phyloP scores from a whole-genome alignment of 805 yeast genomes.

The Cephaloascus fragrans region DNA sequence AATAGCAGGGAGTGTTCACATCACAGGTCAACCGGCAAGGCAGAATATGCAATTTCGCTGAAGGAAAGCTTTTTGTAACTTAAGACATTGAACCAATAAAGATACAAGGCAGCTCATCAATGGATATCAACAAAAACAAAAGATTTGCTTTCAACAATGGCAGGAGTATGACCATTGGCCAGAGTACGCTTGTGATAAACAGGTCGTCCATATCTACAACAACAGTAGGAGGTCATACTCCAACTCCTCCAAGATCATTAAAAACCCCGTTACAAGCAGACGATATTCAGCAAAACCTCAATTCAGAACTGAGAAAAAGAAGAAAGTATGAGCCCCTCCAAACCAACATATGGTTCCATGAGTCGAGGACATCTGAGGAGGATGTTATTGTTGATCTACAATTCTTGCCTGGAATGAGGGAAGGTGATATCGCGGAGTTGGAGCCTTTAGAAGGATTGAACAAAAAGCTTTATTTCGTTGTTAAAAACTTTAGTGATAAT shows the following conservation, averaged over 20 bases:
- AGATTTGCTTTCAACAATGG: too few relatives aligned
- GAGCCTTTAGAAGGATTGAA: constrained; percentile 29
- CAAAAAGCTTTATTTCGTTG: constrained; percentile 33
- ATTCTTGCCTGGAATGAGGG: constrained; percentile 50
- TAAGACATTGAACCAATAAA: too few relatives aligned
- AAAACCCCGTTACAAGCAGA: not conserved
- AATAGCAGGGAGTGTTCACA: too few relatives aligned
- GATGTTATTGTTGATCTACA: constrained; percentile 55
- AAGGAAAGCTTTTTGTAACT: too few relatives aligned
- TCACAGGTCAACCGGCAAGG: too few relatives aligned
- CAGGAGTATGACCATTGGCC: not conserved
- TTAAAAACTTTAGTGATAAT: constrained; percentile 21
- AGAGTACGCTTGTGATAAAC: not conserved
- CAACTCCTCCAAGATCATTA: not conserved
- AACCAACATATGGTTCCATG: constrained; percentile 58
- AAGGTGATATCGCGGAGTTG: constrained; percentile 73
- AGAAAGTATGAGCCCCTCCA: constrained; percentile 21
- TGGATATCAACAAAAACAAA: too few relatives aligned
- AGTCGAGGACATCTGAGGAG: constrained; percentile 43
- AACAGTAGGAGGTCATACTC: not conserved
- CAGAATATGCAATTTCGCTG: too few relatives aligned
- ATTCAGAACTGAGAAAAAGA: too few relatives aligned
- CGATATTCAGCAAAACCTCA: too few relatives aligned
- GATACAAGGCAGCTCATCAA: too few relatives aligned
- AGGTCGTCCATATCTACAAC: not conserved